Evolutionary conservation across 768 basidiomycete species (phyloP), one percentile per base, ranked within the genome.

Genomic region (Calocybe indica): DNA sequence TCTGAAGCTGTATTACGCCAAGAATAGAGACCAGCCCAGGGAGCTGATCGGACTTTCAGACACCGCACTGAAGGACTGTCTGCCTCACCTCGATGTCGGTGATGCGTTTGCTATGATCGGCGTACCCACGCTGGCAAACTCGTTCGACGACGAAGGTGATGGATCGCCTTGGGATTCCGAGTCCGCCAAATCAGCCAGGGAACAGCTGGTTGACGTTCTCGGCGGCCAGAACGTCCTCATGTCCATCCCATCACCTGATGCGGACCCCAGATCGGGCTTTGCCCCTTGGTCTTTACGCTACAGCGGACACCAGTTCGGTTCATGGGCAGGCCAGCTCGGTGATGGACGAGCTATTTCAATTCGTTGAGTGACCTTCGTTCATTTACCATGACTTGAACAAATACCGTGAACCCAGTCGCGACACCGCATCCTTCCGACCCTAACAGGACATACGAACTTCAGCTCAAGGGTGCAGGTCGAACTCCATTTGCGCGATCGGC

Each of bases 331-430:
- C 22, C 96, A 97, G 61, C 74, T 99, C 4, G 96, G 96, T 9
- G 95, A 98, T 58, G 96, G 96, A 0, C 77, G 96, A 12, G 95
- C 96, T 1, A 89, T 92, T n/a, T 89, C 88, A 7, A 79, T 99
- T 43, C 66, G 75, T 76, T 48, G 51, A 64, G 63, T 30, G 28
- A 45, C 33, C 37, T 4, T 5, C 31, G 31, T 45, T 41, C 43
- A 12, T 40, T 10, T n/a, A 8, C 15, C 11, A 44, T 10, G 34
- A n/a, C 32, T 40, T 51, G 15, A 46, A 37, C 38, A 29, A 51
- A 41, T 42, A 34, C 15, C 5, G n/a, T n/a, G 7, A 10, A 32
- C 43, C 9, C 51, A 91, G 89, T 90, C 48, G 82, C 83, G n/a
- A 91, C 90, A 0, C 81, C 86, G 0, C 83, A 88, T 50, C 83